Evolutionary conservation across 2,329 filamentous ascomycete genomes (phyloP).

Genomic region (Verticillium klebahnii): DNA sequence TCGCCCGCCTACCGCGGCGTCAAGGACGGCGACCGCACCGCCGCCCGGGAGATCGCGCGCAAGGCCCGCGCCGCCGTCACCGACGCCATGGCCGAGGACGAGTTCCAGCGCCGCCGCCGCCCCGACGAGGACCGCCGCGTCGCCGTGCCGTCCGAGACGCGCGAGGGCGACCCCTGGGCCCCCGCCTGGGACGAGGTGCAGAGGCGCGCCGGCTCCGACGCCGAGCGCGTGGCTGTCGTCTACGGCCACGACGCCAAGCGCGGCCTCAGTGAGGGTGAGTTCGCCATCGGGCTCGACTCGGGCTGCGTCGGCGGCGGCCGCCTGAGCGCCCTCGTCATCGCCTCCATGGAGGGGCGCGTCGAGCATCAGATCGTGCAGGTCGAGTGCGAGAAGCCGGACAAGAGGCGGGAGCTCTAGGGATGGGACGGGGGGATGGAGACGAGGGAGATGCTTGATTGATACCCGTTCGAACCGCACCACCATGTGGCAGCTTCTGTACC

Average conservation of each 20-base stretch:
- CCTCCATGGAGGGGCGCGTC: conserved; percentile 35
- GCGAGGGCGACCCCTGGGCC: conserved; percentile 61
- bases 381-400: conserved; percentile 23
- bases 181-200: conserved; percentile 55
- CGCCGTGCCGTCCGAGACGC: conserved; percentile 33
- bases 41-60: background rate
- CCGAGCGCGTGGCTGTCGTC: conserved; percentile 46
- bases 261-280: conserved; percentile 58
- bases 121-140: conserved; percentile 22
- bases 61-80: conserved; percentile 2
- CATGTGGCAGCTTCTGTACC: background rate
- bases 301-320: conserved; percentile 72
- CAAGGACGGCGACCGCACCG: background rate
- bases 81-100: conserved; percentile 10
- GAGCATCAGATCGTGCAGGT: conserved; percentile 36
- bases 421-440: too few species aligned
- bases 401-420: conserved; percentile 2
- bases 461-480: background rate
- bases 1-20: background rate
- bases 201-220: conserved; percentile 18
- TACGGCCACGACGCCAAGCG: conserved; percentile 82
- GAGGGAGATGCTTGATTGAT: background rate
- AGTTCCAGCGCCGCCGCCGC: conserved; percentile 10
- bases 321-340: conserved; percentile 73
- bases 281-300: conserved; percentile 81